Base-by-base conservation (phyloP, 441 rosid species). In the Isatis lusitanica region DNA sequence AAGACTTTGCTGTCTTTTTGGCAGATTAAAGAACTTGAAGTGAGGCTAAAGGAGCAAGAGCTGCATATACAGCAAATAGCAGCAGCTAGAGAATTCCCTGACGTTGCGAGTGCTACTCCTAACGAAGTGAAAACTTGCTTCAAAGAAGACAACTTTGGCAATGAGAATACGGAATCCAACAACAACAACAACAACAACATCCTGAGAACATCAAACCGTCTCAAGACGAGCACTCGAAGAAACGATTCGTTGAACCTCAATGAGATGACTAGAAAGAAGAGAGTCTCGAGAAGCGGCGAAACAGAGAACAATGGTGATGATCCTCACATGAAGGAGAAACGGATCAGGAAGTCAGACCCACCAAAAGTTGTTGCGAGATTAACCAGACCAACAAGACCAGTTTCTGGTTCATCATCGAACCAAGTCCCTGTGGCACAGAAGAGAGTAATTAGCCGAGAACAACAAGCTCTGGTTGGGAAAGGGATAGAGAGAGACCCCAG, bases 11-110 rank as follows among this genome's bases (percentile, higher is more conserved):
- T 48, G 17, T 21, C 52, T 16, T 17, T 71, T 58, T 73, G 58
- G 59, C 89, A 93, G 98, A 85, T 91, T 58, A 89, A 88, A 82
- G 97, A 86, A 81, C 89, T 89, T 21, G 91, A 93, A 81, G 84
- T 80, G 48, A 89, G 85, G 83, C 66, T 91, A 73, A 86, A 76
- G 81, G 89, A 88, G 80, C 93, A 82, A 76, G 92, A 91, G 57
- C 81, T 79, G 21, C 87, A 83, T 68, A 76, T 80, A 75, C 85
- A 82, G 17, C 39, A 79, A 53, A 66, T 68, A 36, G 77, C 75
- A 50, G 52, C 74, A 59, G 62, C 75, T 46, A 74, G 39, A 68
- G 88, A 84, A 47, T 73, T 76, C 46, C 73, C 76, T 5, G 88
- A 83, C 15, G 64, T 33, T 9, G 44, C 55, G 5, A 71, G 16